Evolutionary conservation across 2,329 filamentous ascomycete species (phyloP).

Genomic region (Stemphylium lycopersici): DNA sequence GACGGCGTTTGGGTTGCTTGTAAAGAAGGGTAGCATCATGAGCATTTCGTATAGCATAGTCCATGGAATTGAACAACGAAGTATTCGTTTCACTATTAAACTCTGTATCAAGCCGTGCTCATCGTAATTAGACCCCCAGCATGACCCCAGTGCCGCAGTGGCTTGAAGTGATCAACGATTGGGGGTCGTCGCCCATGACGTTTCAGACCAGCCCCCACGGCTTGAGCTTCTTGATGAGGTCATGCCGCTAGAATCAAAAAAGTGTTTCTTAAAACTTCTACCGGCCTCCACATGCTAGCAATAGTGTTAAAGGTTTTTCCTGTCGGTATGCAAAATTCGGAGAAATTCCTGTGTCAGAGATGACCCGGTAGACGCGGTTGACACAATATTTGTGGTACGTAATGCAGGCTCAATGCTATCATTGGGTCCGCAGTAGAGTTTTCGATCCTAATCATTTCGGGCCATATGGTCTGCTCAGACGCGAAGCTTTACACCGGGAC

Average conservation of each 20-base stretch:
- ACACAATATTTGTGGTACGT: neutral
- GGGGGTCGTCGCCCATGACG: constrained; percentile 2
- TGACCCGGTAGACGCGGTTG: neutral
- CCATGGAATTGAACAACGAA: neutral
- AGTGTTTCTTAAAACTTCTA: neutral
- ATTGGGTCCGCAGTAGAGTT: neutral
- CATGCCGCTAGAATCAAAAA: neutral
- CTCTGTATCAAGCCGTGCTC: neutral
- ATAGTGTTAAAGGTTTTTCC: neutral
- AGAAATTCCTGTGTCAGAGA: neutral
- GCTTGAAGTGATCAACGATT: constrained; percentile 3
- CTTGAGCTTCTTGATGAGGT: neutral
- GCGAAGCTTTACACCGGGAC: neutral
- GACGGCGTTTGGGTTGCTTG: neutral
- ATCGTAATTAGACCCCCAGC: neutral
- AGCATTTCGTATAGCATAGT: neutral
- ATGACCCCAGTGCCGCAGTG: neutral
- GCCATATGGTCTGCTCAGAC: neutral
- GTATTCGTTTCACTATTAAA: neutral
- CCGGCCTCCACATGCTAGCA: neutral
- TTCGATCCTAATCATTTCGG: neutral
- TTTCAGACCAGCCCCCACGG: neutral
- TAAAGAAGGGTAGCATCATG: neutral
- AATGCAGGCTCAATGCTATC: neutral
- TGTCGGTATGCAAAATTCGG: neutral